Base-by-base conservation (phyloP, 768 basidiomycete genomes). In the Leccinellum luteum region DNA sequence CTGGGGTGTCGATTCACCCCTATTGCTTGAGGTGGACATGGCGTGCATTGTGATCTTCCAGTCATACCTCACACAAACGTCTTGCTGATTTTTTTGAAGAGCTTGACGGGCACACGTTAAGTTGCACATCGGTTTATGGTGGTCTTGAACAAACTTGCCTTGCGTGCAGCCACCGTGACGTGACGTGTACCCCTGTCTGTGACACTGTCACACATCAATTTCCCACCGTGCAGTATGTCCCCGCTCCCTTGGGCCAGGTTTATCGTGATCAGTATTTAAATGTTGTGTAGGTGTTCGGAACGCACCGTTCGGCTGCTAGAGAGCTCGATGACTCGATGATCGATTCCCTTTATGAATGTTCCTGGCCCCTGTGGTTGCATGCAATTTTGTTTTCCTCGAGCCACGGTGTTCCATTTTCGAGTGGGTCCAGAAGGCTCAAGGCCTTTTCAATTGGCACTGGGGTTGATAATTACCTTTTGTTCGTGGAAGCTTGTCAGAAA, bases 91-190 rank as follows among this genome's bases (percentile, higher is more conserved):
- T 41, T 61, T 57, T 69, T 60, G 63, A 60, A 41, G 60, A 3
- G 13, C 61, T 70, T 66, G 66, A 65, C 34, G 59, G 25, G 54
- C 69, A 71, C 70, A 70, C 61, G 66, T 63, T 70, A 62, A 70
- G 69, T 65, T 55, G 69, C 49, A 66, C 63, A 14, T 50, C 31
- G 47, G 54, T 56, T 59, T 27, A 63, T 69, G 38, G 67, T 69
- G 63, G 69, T 67, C 60, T 60, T 65, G 67, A 58, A 60, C 15
- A 58, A n/a, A 72, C 66, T 72, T 70, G 69, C 71, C 69, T n/a
- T 72, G 51, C 21, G 52, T 19, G 28, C 13, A 43, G 54, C 19
- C 23, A 52, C 28, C 28, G 71, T 73, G 69, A 71, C 41, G 69
- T 69, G 66, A 69, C 69, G 56, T 2, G 0, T 38, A 30, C 66